Evolutionary conservation across 148 eudicot species (phyloP).

Genomic region (Rhododendron ferrugineum): DNA sequence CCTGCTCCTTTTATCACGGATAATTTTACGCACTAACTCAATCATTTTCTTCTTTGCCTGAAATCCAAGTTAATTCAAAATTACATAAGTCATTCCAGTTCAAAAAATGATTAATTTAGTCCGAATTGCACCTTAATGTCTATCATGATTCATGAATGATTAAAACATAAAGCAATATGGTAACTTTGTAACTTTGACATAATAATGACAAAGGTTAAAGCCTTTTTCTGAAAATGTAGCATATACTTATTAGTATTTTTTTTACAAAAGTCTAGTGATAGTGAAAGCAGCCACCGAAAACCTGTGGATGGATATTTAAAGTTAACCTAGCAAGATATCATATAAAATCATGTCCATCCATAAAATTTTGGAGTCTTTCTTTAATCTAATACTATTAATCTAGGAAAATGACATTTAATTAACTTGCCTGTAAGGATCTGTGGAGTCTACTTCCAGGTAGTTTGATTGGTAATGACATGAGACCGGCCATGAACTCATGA

Average conservation of each 20-base stretch:
- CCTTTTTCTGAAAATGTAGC: neutral
- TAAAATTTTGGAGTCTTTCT: neutral
- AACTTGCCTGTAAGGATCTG: constrained; percentile 64
- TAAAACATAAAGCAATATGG: neutral
- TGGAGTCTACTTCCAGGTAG: constrained; percentile 84
- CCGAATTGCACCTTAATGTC: neutral
- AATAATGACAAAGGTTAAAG: neutral
- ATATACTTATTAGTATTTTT: neutral
- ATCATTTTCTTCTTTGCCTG: constrained; percentile 87
- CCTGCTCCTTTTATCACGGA: constrained; percentile 38
- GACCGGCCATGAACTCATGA: constrained; percentile 85
- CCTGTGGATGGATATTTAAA: neutral
- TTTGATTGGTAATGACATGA: constrained; percentile 81
- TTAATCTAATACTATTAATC: neutral
- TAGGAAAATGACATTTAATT: neutral
- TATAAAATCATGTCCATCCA: neutral
- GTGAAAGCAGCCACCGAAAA: neutral
- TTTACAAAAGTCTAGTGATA: neutral
- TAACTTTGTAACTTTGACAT: neutral
- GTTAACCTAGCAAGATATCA: neutral
- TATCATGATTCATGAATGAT: neutral
- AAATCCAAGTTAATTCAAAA: neutral
- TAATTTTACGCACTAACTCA: constrained; percentile 54
- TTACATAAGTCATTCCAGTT: neutral
- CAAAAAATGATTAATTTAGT: neutral